Conservation (phyloP, 441 rosid species). For the Codiaeum variegatum region DNA sequence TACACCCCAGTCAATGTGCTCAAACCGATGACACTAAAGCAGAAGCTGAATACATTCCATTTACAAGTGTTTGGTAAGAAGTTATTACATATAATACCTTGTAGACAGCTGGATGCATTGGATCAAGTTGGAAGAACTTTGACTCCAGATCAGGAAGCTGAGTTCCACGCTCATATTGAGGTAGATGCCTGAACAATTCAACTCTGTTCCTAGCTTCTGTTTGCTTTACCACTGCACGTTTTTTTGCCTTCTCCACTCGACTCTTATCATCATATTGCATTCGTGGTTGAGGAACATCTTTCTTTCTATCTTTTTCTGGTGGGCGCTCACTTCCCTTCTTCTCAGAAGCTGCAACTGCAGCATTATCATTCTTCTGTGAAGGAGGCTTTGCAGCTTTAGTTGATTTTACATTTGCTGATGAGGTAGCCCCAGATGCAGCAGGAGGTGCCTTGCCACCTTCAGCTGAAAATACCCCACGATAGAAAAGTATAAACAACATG, state of each 20-base stretch:
- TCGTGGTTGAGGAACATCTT: conserved; percentile 92
- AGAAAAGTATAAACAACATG: conserved; percentile 7
- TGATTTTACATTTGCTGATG: conserved; percentile 39
- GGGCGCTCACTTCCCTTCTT: conserved; percentile 53
- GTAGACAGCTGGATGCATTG: conserved; percentile 74
- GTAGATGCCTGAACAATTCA: conserved; percentile 82
- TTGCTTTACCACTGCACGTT: conserved; percentile 66
- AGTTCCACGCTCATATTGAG: conserved; percentile 75
- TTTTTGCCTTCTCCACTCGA: conserved; percentile 81
- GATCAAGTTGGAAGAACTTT: conserved; percentile 63
- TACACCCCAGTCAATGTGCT: not conserved
- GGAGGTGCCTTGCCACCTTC: conserved; percentile 51
- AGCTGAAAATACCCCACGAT: conserved; percentile 27
- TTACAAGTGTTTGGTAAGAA: conserved; percentile 24
- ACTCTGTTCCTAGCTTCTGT: conserved; percentile 81
- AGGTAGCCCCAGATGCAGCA: conserved; percentile 29
- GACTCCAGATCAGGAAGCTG: conserved; percentile 65
- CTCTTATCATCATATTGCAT: conserved; percentile 82
- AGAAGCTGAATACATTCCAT: not conserved
- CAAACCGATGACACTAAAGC: not conserved
- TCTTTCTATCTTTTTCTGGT: conserved; percentile 69
- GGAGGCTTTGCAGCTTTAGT: conserved; percentile 51
- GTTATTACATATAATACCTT: conserved; percentile 41
- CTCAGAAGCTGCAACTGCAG: conserved; percentile 48
- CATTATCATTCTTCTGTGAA: conserved; percentile 44